A percentile compares a stretch with the other conserved stretches of the same genome.
phyloP scores from a whole-genome alignment of 2,329 filamentous ascomycete genomes.

The Endoconidiophora polonica region DNA sequence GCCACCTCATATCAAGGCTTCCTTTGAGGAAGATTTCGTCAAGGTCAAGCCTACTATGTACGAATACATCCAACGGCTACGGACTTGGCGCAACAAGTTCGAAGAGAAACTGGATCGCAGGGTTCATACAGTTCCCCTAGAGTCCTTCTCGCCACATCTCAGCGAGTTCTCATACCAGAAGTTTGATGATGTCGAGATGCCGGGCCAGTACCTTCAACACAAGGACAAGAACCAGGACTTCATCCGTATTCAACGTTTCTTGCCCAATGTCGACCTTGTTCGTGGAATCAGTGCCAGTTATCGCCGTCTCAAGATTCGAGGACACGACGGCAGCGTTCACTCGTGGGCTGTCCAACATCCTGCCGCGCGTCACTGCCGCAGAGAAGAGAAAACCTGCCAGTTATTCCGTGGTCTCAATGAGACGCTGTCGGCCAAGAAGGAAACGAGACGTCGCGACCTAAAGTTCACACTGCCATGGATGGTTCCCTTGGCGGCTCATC shows the following conservation, averaged over 20 bases:
- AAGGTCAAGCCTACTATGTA: constrained; percentile 90
- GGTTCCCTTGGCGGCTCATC: constrained; percentile 86
- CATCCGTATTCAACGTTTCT: constrained; percentile 88
- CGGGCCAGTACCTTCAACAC: constrained; percentile 90
- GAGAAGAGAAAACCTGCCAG: constrained; percentile 89
- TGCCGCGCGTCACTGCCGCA: constrained; percentile 74
- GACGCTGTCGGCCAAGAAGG: constrained; percentile 78
- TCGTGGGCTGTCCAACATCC: constrained; percentile 94
- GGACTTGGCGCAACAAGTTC: constrained; percentile 92
- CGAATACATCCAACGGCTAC: constrained; percentile 94
- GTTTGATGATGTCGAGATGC: constrained; percentile 95
- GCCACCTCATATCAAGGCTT: constrained; percentile 83
- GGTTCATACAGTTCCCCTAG: constrained; percentile 54
- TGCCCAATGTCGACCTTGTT: constrained; percentile 86
- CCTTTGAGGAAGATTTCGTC: constrained; percentile 97
- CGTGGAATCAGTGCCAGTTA: constrained; percentile 83
- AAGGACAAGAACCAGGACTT: constrained; percentile 99
- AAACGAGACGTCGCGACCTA: constrained; percentile 79
- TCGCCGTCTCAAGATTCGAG: constrained; percentile 83
- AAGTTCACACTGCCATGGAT: constrained; percentile 94
- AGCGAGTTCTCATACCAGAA: constrained; percentile 96
- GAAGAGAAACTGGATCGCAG: constrained; percentile 92
- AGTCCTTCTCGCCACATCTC: constrained; percentile 74
- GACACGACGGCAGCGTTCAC: constrained; percentile 94
- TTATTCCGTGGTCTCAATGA: constrained; percentile 97